Conservation (phyloP, 441 rosid genomes). For the Gossypium lobatum region DNA sequence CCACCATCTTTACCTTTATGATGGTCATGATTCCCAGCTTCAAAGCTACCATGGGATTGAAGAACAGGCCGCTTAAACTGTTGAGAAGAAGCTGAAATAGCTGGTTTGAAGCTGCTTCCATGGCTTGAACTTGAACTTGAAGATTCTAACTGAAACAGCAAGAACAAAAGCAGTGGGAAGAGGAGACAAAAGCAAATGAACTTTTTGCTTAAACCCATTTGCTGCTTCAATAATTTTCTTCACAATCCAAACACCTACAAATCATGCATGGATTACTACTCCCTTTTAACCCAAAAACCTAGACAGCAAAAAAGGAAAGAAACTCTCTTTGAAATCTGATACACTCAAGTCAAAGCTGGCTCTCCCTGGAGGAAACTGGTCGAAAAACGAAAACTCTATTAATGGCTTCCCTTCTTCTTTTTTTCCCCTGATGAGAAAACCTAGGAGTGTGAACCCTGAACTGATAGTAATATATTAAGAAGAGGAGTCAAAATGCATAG, state of each 20-base stretch:
- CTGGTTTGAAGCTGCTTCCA: conserved; percentile 34
- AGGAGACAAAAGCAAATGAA: conserved; percentile 27
- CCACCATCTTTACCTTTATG: conserved; percentile 13
- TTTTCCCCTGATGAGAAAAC: conserved; percentile 3
- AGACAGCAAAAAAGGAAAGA: neutral
- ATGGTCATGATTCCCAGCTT: conserved; percentile 18
- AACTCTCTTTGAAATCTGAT: conserved; percentile 17
- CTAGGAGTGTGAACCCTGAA: conserved; percentile 33
- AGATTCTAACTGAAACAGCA: conserved; percentile 30
- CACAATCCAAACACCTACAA: neutral
- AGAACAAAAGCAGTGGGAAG: conserved; percentile 30
- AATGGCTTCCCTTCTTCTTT: neutral
- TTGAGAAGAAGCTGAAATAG: conserved; percentile 15
- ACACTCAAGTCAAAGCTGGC: neutral
- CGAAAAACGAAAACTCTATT: neutral
- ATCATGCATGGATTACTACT: conserved; percentile 16
- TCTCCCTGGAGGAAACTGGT: neutral
- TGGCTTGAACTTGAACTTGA: conserved; percentile 17
- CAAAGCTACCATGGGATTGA: conserved; percentile 19
- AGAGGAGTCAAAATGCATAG: conserved; percentile 36
- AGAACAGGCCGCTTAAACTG: conserved; percentile 18
- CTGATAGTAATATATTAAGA: conserved; percentile 18
- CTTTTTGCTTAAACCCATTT: conserved; percentile 38
- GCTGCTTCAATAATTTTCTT: conserved; percentile 16
- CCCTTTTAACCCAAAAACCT: conserved; percentile 8